Evolutionary conservation across 2,329 filamentous ascomycete species (phyloP).

Genomic region (Aspergillus pseudoglaucus): DNA sequence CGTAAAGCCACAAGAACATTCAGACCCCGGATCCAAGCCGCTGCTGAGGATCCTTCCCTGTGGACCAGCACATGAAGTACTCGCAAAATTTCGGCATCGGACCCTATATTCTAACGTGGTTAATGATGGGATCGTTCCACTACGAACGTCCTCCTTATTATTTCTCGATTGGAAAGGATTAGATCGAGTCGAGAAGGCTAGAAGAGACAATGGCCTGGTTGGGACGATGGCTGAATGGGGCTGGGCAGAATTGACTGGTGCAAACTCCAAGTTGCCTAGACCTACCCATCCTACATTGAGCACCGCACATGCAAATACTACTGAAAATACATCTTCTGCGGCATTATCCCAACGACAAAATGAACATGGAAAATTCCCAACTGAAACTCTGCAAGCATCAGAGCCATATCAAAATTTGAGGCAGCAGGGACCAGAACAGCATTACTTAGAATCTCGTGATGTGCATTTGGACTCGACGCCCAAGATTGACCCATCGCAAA

Average conservation of each 20-base stretch:
- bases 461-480: slow-evolving; percentile 4
- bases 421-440: neutral
- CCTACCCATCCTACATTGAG: slow-evolving; percentile 20
- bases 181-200: slow-evolving; percentile 86
- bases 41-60: slow-evolving; percentile 82
- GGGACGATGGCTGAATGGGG: slow-evolving; percentile 91
- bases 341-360: slow-evolving; percentile 6
- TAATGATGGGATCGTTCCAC: slow-evolving; percentile 92
- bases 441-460: slow-evolving; percentile 9
- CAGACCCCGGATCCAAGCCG: slow-evolving; percentile 79
- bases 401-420: slow-evolving; percentile 14
- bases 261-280: slow-evolving; percentile 53
- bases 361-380: slow-evolving; percentile 3
- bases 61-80: slow-evolving; percentile 78
- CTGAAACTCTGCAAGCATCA: slow-evolving; percentile 9
- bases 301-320: slow-evolving; percentile 15
- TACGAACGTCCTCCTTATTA: slow-evolving; percentile 90
- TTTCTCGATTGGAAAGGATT: slow-evolving; percentile 96
- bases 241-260: slow-evolving; percentile 81
- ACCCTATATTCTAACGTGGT: slow-evolving; percentile 96
- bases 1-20: slow-evolving; percentile 47
- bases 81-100: slow-evolving; percentile 81
- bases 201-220: slow-evolving; percentile 83
- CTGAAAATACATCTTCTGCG: slow-evolving; percentile 5
- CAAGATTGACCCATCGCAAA: slow-evolving; percentile 12